phyloP scores from a whole-genome alignment of 257 asterid genomes.

The Solanum lycopersicoides region DNA sequence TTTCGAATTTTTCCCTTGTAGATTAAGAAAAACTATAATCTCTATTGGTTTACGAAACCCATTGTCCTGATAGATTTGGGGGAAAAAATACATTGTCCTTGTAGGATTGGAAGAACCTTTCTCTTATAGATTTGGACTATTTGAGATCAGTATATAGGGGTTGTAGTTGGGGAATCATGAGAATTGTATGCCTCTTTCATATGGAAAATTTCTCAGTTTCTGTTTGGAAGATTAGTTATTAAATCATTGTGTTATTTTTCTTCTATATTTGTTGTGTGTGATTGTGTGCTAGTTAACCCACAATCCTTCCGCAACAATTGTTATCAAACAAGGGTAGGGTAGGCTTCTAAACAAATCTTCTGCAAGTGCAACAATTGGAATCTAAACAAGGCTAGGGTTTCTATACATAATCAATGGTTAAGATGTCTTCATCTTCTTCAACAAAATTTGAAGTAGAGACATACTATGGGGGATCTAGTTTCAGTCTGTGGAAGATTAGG shows the following conservation, averaged over 20 bases:
- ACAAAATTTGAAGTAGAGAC: background rate
- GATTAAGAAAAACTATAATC: background rate
- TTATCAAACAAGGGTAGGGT: background rate
- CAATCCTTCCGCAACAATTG: background rate
- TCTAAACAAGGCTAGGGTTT: background rate
- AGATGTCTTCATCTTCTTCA: background rate
- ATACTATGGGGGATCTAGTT: background rate
- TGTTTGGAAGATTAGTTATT: background rate
- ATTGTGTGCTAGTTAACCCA: background rate
- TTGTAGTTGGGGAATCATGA: background rate
- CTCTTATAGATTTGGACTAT: background rate
- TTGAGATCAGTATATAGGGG: background rate
- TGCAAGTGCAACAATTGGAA: background rate
- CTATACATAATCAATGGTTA: too few species aligned
- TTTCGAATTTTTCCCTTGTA: background rate
- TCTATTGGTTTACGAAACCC: background rate
- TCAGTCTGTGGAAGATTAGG: background rate
- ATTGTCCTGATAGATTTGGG: background rate
- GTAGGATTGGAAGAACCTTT: background rate
- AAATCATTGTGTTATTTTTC: background rate
- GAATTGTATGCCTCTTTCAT: background rate
- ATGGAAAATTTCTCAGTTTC: background rate
- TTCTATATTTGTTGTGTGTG: background rate
- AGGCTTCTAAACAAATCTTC: background rate
- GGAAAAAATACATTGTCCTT: background rate